Evolutionary conservation across 2,329 filamentous ascomycete species (phyloP).

Genomic region (Xylaria sp.): DNA sequence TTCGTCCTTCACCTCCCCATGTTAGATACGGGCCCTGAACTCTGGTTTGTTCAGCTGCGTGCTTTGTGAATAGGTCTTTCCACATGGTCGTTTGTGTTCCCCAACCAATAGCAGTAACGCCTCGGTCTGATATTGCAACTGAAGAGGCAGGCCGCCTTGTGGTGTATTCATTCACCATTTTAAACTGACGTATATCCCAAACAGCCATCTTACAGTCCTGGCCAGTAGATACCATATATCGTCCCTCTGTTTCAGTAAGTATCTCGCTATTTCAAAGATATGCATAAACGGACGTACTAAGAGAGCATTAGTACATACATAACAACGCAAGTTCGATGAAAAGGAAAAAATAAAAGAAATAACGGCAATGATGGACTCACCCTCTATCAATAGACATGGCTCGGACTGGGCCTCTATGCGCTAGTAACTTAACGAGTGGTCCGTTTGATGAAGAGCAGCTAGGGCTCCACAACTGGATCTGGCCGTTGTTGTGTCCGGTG

Average conservation of each 20-base stretch:
- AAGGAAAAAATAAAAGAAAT: not conserved
- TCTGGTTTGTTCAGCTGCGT: conserved; percentile 76
- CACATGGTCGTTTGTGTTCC: conserved; percentile 90
- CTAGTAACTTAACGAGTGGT: conserved; percentile 89
- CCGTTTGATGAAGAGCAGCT: conserved; percentile 71
- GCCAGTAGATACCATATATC: conserved; percentile 94
- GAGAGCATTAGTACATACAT: conserved; percentile 17
- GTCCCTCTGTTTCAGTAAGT: conserved; percentile 67
- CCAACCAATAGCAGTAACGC: conserved; percentile 89
- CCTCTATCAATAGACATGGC: conserved; percentile 82
- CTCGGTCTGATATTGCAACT: conserved; percentile 88
- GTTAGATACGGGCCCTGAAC: conserved; percentile 90
- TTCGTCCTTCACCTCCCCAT: conserved; percentile 88
- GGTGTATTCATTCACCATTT: conserved; percentile 89
- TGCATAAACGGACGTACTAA: conserved; percentile 20
- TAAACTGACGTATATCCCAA: conserved; percentile 96
- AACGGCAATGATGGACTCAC: conserved; percentile 20
- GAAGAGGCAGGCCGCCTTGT: conserved; percentile 84
- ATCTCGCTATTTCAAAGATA: not conserved
- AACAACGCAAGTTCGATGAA: not conserved
- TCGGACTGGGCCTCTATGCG: conserved; percentile 89
- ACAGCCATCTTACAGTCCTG: conserved; percentile 60
- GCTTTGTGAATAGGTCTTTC: conserved; percentile 87
- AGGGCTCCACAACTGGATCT: conserved; percentile 95
- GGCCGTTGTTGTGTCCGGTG: conserved; percentile 93